A percentile compares a stretch with the other conserved stretches of the same genome.
Conservation (phyloP, 2,329 filamentous ascomycete genomes). For the Diaporthe sp. region DNA sequence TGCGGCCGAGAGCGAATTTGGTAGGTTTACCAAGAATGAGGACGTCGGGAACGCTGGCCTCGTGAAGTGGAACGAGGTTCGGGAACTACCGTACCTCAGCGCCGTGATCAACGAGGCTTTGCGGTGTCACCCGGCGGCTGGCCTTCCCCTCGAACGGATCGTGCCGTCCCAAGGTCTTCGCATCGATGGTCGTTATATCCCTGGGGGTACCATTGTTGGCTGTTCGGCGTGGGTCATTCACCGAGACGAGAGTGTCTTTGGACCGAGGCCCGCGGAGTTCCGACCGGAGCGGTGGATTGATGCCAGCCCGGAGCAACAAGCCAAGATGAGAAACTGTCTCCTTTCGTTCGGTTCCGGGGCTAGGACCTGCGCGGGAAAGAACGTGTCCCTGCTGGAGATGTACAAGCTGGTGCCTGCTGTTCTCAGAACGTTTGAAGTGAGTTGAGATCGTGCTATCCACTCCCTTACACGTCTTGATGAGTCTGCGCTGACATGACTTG, state of each 20-base stretch:
- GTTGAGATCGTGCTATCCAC: background rate
- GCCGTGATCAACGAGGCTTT: constrained; percentile 16
- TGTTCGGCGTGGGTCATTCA: constrained; percentile 15
- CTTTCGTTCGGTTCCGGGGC: background rate
- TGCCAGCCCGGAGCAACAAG: background rate
- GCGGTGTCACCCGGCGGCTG: constrained; percentile 11
- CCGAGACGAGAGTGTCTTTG: background rate
- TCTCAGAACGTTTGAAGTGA: background rate
- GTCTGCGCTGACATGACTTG: background rate
- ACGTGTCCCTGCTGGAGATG: constrained; percentile 23
- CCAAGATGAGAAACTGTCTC: constrained; percentile 3
- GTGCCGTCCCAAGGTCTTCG: background rate
- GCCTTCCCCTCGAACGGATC: constrained; percentile 12
- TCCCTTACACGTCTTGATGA: background rate
- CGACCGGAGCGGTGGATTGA: constrained; percentile 16
- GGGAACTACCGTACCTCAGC: constrained; percentile 13
- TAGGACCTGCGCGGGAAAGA: background rate
- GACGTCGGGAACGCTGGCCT: background rate
- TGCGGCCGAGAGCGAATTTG: background rate
- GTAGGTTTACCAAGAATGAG: background rate
- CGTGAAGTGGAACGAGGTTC: constrained; percentile 6
- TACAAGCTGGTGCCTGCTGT: constrained; percentile 25
- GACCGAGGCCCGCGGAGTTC: background rate
- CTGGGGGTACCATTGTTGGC: background rate
- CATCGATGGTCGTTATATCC: background rate